phyloP scores from a whole-genome alignment of 495 filamentous ascomycete genomes.

The Cercophora newfieldiana region DNA sequence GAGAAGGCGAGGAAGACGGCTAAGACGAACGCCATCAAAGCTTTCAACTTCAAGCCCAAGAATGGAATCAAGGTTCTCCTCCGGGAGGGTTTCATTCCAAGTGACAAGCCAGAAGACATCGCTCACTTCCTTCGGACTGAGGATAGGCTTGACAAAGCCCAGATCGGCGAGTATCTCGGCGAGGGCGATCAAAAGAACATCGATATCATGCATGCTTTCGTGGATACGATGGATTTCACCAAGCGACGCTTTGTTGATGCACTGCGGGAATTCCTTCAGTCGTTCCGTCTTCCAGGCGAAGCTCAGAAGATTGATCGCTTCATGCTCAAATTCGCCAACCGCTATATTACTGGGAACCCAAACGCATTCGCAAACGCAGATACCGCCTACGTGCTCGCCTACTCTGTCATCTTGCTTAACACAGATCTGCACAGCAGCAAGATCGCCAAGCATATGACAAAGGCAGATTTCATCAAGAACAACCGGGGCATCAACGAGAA shows the following conservation, averaged over 20 bases:
- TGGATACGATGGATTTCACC: conserved; percentile 93
- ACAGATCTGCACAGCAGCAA: conserved; percentile 92
- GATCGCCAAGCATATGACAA: conserved; percentile 84
- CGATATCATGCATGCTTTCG: conserved; percentile 97
- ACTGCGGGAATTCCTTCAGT: conserved; percentile 85
- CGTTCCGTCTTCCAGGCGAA: conserved; percentile 92
- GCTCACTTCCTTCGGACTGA: conserved; percentile 75
- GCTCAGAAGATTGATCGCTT: conserved; percentile 99
- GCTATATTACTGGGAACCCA: conserved; percentile 91
- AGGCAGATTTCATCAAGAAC: conserved; percentile 97
- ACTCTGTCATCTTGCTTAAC: conserved; percentile 96
- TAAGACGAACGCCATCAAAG: conserved; percentile 78
- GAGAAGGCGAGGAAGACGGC: conserved; percentile 94
- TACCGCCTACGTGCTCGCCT: conserved; percentile 92
- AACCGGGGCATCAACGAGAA: conserved; percentile 98
- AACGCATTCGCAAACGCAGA: conserved; percentile 98
- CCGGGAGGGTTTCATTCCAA: conserved; percentile 80
- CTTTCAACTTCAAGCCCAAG: conserved; percentile 99
- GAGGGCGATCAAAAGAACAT: conserved; percentile 92
- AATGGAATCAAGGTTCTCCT: conserved; percentile 83
- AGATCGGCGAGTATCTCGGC: conserved; percentile 92
- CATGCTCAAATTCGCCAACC: conserved; percentile 98
- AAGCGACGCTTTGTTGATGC: conserved; percentile 92
- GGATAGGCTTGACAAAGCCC: conserved; percentile 81
- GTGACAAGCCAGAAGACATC: conserved; percentile 75